These are phyloP conservation scores for Xerocomus spinulosus DNA, from an alignment of 768 basidiomycete genomes.

Conservation along the genomic window DNA sequence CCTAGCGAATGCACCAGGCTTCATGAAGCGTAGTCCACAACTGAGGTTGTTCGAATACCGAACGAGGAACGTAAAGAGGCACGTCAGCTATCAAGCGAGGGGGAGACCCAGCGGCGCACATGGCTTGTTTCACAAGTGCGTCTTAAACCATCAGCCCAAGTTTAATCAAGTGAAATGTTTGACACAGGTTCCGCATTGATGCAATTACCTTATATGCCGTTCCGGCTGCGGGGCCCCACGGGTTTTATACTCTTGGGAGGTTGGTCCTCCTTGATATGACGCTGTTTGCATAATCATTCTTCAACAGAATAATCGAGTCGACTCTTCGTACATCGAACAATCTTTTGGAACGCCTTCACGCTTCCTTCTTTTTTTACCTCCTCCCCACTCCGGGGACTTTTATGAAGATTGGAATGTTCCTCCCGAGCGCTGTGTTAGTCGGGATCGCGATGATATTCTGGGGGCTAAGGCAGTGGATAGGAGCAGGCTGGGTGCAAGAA, in stretches of 20 bases:
- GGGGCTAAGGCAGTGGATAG: constrained; percentile 72
- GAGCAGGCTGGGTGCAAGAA: constrained; percentile 50
- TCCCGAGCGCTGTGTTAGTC: constrained; percentile 83
- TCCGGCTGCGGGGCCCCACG: constrained; percentile 88
- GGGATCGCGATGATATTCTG: constrained; percentile 82
- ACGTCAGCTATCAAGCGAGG: constrained; percentile 68
- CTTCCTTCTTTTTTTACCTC: constrained; percentile 97
- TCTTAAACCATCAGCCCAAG: not conserved
- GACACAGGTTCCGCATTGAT: constrained; percentile 82
- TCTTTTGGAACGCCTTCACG: constrained; percentile 91
- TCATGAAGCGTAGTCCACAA: constrained; percentile 38
- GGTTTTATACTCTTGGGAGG: constrained; percentile 91
- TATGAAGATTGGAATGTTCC: constrained; percentile 85
- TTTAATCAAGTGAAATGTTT: not conserved
- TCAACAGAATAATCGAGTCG: constrained; percentile 72
- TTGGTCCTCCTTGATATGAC: constrained; percentile 32
- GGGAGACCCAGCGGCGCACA: constrained; percentile 87
- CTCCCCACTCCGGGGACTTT: constrained; percentile 52
- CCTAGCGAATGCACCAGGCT: constrained; percentile 44
- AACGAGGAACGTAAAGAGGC: constrained; percentile 63
- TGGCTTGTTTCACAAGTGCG: constrained; percentile 83
- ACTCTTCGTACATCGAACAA: constrained; percentile 89
- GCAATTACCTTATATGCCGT: constrained; percentile 87
- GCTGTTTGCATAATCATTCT: not conserved
- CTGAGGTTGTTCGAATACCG: constrained; percentile 52